Percentiles rank a stretch among this genome's conserved stretches.
Evolutionary conservation across 371 early-diverging fungal species (phyloP).

Genomic region (Lichtheimia hyalospora): DNA sequence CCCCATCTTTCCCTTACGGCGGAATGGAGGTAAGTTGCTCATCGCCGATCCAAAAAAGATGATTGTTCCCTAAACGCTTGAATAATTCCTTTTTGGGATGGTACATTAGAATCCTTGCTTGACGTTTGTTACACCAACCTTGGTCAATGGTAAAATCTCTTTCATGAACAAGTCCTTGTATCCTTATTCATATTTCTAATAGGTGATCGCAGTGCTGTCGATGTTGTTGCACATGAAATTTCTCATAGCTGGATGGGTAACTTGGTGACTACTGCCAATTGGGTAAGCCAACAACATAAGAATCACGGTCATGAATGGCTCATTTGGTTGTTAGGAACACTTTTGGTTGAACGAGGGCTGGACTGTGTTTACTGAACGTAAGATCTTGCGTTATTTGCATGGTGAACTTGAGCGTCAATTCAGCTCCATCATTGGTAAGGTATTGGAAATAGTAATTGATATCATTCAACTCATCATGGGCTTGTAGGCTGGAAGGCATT

Average conservation of each 20-base stretch:
- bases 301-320: no score
- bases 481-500: conserved; percentile 67
- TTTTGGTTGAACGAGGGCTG: conserved; percentile 96
- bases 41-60: not conserved
- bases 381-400: conserved; percentile 76
- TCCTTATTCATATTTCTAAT: not conserved
- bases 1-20: conserved; percentile 90
- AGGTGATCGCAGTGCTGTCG: conserved; percentile 88
- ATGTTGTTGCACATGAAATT: conserved; percentile 98
- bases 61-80: not conserved
- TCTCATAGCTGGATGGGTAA: conserved; percentile 98
- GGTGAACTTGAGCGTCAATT: conserved; percentile 88
- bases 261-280: conserved; percentile 88
- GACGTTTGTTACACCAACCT: conserved; percentile 84
- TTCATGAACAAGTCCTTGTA: not conserved
- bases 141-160: conserved; percentile 77
- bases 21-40: conserved; percentile 85
- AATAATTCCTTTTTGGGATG: conserved; percentile 11
- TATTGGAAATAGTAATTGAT: not conserved
- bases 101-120: conserved; percentile 81
- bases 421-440: conserved; percentile 76
- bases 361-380: conserved; percentile 94
- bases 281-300: conserved; percentile 62
- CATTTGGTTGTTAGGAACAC: conserved; percentile 40
- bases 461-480: not conserved